phyloP scores from a whole-genome alignment of 2,329 filamentous ascomycete genomes.

The Aureobasidium sp. region DNA sequence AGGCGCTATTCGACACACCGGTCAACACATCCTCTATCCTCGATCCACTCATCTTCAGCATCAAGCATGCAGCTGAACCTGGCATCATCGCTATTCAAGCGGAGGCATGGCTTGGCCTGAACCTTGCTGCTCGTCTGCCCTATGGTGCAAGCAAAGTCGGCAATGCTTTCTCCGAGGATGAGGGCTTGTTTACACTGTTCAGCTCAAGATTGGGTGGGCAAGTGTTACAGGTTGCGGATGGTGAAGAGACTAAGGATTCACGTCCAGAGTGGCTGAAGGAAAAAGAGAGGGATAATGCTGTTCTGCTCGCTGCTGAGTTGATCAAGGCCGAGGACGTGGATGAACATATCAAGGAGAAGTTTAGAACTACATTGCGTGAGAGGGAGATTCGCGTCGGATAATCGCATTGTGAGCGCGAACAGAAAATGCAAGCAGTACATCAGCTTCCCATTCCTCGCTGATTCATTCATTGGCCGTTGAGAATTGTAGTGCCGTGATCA shows the following conservation, averaged over 20 bases:
- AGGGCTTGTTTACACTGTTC: not conserved
- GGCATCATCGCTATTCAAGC: conserved; percentile 12
- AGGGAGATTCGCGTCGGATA: not conserved
- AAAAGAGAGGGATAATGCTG: conserved; percentile 33
- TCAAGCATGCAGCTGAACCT: conserved; percentile 14
- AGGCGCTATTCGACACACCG: not conserved
- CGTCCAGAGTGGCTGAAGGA: conserved; percentile 27
- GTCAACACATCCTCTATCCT: not conserved
- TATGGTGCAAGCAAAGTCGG: not conserved
- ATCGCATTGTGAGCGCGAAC: not conserved
- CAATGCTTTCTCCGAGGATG: not conserved
- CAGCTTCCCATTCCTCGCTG: not conserved
- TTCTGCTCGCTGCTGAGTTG: conserved; percentile 31
- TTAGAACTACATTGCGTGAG: not conserved
- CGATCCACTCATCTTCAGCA: conserved; percentile 14
- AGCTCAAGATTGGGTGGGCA: not conserved
- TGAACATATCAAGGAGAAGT: conserved; percentile 19
- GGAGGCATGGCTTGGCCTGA: conserved; percentile 16
- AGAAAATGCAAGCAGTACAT: not conserved
- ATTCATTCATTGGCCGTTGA: no score
- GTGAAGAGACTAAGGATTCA: not conserved
- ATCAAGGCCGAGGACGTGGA: conserved; percentile 32
- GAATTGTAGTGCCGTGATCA: no score
- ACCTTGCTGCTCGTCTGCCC: conserved; percentile 6
- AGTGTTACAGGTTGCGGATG: conserved; percentile 25